Evolutionary conservation across 140 eudicot genomes (phyloP), one percentile per base, ranked within the genome.

Genomic region (Stevia rebaudiana): DNA sequence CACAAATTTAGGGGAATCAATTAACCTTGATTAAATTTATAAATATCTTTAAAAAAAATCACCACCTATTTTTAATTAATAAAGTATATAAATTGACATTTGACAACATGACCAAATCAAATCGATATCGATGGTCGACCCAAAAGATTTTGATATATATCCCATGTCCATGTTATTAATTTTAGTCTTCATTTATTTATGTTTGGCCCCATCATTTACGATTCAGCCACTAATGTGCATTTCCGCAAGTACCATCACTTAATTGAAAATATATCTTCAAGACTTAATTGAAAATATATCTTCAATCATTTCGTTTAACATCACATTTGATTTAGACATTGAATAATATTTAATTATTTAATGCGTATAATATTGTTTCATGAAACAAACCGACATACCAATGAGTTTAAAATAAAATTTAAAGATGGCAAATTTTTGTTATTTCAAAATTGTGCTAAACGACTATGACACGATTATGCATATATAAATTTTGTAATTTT

Each of bases 161-260:
- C 70, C 21, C 36, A 65, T 65, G 71, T 35, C 61, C 72, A 67
- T 30, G 59, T 60, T 64, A 54, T 46, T 12, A 25, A 28, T 1
- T 28, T 1, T 43, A 47, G 58, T 52, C 62, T 67, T 67, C 72
- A 67, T 36, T 67, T 33, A 67, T 67, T 67, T 19, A 67, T 25
- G 48, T 16, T 51, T 33, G 63, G 36, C 41, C 72, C 39, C 46
- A 33, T 51, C 39, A 67, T 51, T 37, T 36, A 36, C 11, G 52
- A n/a, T 52, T 36, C 41, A 67, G 43, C 53, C 40, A 52, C 41
- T 61, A 35, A 21, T 61, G 67, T 61, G 50, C 37, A 61, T 61
- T 39, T 19, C 61, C 71, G 31, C 61, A 65, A 49, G 59, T 12
- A 24, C 37, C 35, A 52, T 22, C 59, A 49, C 30, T 49, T 49